These are phyloP conservation scores for Prunus campanulata DNA, from an alignment of 306 rosid genomes.

Conservation along the genomic window DNA sequence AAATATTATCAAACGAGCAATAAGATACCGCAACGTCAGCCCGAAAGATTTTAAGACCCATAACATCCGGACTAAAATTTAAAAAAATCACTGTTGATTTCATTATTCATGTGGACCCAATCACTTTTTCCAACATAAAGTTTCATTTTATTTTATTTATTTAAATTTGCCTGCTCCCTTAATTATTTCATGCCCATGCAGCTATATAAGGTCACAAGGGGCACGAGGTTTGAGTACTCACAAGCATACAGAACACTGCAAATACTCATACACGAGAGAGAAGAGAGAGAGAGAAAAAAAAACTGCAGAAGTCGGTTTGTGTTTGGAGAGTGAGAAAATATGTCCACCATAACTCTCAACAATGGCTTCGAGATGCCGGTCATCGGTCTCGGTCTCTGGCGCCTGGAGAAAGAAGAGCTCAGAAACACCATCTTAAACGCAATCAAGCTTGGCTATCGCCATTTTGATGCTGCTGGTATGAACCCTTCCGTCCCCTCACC, in stretches of 20 bases:
- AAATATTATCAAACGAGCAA: not conserved
- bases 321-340: not conserved
- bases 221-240: not conserved
- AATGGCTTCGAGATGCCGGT: conserved; percentile 61
- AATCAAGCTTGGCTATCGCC: conserved; percentile 66
- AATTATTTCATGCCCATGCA: not conserved
- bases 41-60: not conserved
- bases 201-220: not conserved
- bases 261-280: not conserved
- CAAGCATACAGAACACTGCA: too few relatives aligned
- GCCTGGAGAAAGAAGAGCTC: conserved; percentile 47
- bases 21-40: not conserved
- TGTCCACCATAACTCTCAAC: conserved; percentile 49
- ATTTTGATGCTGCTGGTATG: conserved; percentile 74
- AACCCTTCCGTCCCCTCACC: not conserved
- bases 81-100: not conserved
- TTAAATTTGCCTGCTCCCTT: not conserved
- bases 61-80: not conserved
- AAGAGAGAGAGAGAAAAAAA: not conserved
- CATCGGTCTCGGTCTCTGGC: conserved; percentile 67
- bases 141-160: not conserved
- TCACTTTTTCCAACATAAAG: not conserved
- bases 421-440: conserved; percentile 53
- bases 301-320: not conserved
- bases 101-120: not conserved